A percentile compares a stretch with the other conserved stretches of the same genome.
These are phyloP conservation scores for Pseudohalonectria lignicola DNA, from an alignment of 2,329 filamentous ascomycete genomes.

Conservation along the genomic window DNA sequence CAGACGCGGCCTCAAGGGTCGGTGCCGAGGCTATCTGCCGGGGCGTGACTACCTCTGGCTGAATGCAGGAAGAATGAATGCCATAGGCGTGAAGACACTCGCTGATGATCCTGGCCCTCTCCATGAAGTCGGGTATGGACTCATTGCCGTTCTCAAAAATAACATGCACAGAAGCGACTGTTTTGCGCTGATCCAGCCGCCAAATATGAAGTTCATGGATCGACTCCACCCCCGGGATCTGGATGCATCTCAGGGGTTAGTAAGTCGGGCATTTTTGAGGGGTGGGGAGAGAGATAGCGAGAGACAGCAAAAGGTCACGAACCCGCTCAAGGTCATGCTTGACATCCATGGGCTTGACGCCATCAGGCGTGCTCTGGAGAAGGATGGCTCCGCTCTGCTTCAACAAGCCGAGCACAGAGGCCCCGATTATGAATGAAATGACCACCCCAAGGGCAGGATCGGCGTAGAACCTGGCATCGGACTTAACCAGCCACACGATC, in stretches of 20 bases:
- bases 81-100: constrained; percentile 66
- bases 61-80: constrained; percentile 60
- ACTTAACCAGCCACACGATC: constrained; percentile 55
- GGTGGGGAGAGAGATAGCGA: too few relatives aligned
- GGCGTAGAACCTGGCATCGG: constrained; percentile 52
- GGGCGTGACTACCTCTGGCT: constrained; percentile 59
- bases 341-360: constrained; percentile 50
- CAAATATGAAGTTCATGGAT: constrained; percentile 67
- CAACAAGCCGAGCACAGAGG: constrained; percentile 51
- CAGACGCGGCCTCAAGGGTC: too few relatives aligned
- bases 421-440: constrained; percentile 63
- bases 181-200: constrained; percentile 59
- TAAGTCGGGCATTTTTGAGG: too few relatives aligned
- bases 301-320: constrained; percentile 6
- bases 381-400: constrained; percentile 54
- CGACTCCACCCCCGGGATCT: constrained; percentile 55
- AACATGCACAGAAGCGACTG: constrained; percentile 59
- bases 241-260: constrained; percentile 8
- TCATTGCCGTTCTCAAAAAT: constrained; percentile 49
- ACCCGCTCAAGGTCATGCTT: constrained; percentile 59
- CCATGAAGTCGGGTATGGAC: constrained; percentile 45
- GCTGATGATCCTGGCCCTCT: constrained; percentile 48
- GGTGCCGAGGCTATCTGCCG: too few relatives aligned
- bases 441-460: constrained; percentile 59
- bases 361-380: constrained; percentile 52